These are phyloP conservation scores for Backusella tarrabulga DNA, from an alignment of 192 early-diverging fungal genomes.

Conservation along the genomic window DNA sequence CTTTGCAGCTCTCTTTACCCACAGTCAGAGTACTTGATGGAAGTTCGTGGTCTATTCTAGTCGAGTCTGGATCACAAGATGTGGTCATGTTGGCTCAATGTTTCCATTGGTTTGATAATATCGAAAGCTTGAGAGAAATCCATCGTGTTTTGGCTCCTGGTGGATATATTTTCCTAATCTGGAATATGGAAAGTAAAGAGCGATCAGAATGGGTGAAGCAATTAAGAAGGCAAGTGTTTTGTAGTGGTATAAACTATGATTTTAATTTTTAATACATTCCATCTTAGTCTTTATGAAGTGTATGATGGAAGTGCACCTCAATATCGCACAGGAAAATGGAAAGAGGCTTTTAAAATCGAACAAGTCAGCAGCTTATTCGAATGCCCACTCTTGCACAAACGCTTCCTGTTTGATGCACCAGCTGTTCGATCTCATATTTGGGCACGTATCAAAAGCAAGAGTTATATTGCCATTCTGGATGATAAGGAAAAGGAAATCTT, in stretches of 20 bases:
- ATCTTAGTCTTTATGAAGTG: conserved; percentile 33
- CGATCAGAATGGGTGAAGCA: conserved; percentile 25
- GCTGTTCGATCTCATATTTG: conserved; percentile 11
- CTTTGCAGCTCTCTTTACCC: conserved; percentile 11
- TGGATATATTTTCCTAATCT: conserved; percentile 38
- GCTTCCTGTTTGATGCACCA: conserved; percentile 7
- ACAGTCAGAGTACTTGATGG: conserved; percentile 17
- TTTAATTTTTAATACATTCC: not conserved
- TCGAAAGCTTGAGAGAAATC: conserved; percentile 37
- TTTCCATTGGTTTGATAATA: conserved; percentile 54
- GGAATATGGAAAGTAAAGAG: conserved; percentile 46
- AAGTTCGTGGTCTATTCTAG: conserved; percentile 32
- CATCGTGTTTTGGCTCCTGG: conserved; percentile 42
- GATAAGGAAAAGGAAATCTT: not conserved
- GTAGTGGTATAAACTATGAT: not conserved
- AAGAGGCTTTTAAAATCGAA: conserved; percentile 28
- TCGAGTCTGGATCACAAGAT: conserved; percentile 29
- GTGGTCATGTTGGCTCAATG: conserved; percentile 45
- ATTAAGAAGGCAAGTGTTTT: conserved; percentile 14
- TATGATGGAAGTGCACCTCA: conserved; percentile 45
- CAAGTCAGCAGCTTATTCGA: conserved; percentile 24
- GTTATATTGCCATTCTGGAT: conserved; percentile 31
- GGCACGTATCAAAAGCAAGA: conserved; percentile 34
- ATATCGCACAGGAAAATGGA: conserved; percentile 43
- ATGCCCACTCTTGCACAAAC: conserved; percentile 10